Evolutionary conservation across 2,329 filamentous ascomycete genomes (phyloP).

Genomic region (Aspergillus aculeatus): DNA sequence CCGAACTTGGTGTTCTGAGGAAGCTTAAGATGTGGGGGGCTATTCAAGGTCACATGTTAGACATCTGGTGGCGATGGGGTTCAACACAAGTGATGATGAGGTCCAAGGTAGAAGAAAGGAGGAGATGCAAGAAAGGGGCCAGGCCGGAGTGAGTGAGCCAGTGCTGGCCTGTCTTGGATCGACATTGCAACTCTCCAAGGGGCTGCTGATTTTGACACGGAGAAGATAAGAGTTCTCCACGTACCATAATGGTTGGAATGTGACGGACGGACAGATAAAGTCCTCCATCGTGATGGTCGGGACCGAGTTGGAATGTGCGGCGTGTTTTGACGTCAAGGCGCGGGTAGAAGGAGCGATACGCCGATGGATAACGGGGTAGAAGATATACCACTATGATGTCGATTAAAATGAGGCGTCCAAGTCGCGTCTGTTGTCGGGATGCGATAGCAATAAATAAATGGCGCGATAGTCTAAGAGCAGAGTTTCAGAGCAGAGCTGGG

Average conservation of each 20-base stretch:
- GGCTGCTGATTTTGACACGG: neutral
- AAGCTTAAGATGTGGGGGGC: slow-evolving; percentile 3
- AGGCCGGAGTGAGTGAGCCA: neutral
- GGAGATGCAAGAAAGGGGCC: neutral
- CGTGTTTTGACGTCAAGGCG: neutral
- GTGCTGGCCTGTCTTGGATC: neutral
- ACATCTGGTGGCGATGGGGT: neutral
- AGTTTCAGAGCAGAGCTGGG: neutral
- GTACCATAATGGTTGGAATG: slow-evolving; percentile 3
- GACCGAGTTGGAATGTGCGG: slow-evolving; percentile 3
- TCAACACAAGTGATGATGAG: neutral
- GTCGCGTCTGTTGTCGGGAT: neutral
- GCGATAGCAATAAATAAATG: neutral
- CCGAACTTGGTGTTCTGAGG: slow-evolving; percentile 31
- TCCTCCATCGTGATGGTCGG: slow-evolving; percentile 5
- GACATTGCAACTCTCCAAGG: neutral
- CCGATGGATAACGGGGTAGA: neutral
- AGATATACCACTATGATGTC: neutral
- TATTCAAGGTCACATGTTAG: neutral
- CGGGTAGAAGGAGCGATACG: neutral
- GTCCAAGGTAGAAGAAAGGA: neutral
- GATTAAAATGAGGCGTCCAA: neutral
- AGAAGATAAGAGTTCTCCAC: neutral
- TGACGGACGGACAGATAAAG: slow-evolving; percentile 6
- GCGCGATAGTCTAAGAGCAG: neutral